phyloP scores from a whole-genome alignment of 2,329 filamentous ascomycete species.

The Colletotrichum cuscutae region DNA sequence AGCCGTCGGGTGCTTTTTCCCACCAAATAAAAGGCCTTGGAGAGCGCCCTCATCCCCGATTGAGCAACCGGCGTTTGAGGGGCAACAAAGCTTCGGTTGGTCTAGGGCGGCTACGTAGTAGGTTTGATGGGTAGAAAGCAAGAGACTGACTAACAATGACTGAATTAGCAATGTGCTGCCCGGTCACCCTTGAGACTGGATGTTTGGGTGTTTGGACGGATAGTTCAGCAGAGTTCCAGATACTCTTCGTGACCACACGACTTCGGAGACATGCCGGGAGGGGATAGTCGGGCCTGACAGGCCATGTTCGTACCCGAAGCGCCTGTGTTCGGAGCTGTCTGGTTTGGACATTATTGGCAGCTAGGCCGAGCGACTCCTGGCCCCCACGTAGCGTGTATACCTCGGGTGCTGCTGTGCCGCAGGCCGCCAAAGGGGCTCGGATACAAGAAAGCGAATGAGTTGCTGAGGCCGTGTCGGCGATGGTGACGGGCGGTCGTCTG shows the following conservation, averaged over 20 bases:
- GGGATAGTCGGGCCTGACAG: background rate
- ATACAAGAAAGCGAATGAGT: background rate
- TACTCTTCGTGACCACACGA: slow-evolving; percentile 11
- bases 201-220: slow-evolving; percentile 22
- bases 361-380: slow-evolving; percentile 15
- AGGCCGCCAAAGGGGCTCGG: slow-evolving; percentile 8
- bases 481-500: slow-evolving; percentile 9
- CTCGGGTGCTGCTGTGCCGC: slow-evolving; percentile 21
- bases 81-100: background rate
- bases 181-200: slow-evolving; percentile 1
- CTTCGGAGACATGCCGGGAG: slow-evolving; percentile 14
- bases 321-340: background rate
- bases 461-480: slow-evolving; percentile 4
- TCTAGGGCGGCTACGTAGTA: background rate
- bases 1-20: slow-evolving; percentile 6
- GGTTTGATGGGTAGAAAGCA: background rate
- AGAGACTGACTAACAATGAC: background rate
- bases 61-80: slow-evolving; percentile 9
- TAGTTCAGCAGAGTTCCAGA: slow-evolving; percentile 24
- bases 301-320: slow-evolving; percentile 1
- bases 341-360: slow-evolving; percentile 16
- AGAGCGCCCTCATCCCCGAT: slow-evolving; percentile 16
- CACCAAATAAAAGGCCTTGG: slow-evolving; percentile 20
- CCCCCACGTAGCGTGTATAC: slow-evolving; percentile 16
- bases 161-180: background rate